Conservation (phyloP, 305 asterid genomes). For the Fraxinus greggii region DNA sequence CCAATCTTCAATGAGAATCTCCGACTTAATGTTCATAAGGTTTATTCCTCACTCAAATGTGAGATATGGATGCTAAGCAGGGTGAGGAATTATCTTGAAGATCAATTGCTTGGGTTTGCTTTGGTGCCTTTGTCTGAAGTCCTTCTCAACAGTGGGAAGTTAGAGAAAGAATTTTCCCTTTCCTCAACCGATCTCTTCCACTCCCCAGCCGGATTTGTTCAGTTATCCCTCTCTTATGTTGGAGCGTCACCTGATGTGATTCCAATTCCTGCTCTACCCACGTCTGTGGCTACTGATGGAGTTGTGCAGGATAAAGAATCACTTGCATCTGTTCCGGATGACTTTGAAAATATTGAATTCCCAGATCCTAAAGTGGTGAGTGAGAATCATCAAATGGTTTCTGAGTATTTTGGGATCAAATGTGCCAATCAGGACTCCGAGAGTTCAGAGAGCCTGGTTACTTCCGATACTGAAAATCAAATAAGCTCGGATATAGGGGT, state of each 20-base stretch:
- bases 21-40: slow-evolving; percentile 49
- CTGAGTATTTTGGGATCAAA: slow-evolving; percentile 68
- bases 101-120: slow-evolving; percentile 91
- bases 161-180: slow-evolving; percentile 80
- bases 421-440: slow-evolving; percentile 51
- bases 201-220: slow-evolving; percentile 95
- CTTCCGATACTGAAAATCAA: slow-evolving; percentile 57
- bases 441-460: slow-evolving; percentile 53
- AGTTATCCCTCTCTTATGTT: slow-evolving; percentile 58
- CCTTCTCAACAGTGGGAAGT: slow-evolving; percentile 54
- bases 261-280: slow-evolving; percentile 45
- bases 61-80: slow-evolving; percentile 99
- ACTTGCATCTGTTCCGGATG: slow-evolving; percentile 36
- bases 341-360: slow-evolving; percentile 80
- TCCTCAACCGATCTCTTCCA: slow-evolving; percentile 94
- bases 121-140: slow-evolving; percentile 85
- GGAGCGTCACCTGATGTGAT: slow-evolving; percentile 76
- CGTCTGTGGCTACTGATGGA: slow-evolving; percentile 35
- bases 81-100: slow-evolving; percentile 89
- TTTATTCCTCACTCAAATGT: slow-evolving; percentile 77
- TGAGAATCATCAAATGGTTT: slow-evolving; percentile 85
- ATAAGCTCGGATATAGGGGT: slow-evolving; percentile 42
- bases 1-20: slow-evolving; percentile 79
- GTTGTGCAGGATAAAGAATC: slow-evolving; percentile 38
- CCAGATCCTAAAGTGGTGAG: slow-evolving; percentile 84